A percentile compares a stretch with the other conserved stretches of the same genome.
These are phyloP conservation scores for Colletotrichum graminicola DNA, from an alignment of 2,329 filamentous ascomycete species.

Conservation along the genomic window DNA sequence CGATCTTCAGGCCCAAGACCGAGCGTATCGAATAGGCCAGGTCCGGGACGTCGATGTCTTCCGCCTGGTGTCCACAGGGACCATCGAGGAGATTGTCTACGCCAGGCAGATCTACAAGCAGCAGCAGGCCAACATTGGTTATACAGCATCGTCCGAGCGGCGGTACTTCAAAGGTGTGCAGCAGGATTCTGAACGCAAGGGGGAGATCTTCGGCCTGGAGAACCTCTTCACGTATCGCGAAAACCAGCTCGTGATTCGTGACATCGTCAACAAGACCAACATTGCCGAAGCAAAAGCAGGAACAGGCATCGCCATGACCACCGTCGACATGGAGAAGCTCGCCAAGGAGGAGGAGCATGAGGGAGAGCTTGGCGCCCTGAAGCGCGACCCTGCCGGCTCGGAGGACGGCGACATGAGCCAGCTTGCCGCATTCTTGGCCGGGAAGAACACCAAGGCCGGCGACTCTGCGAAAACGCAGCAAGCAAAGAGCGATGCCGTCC, in stretches of 20 bases:
- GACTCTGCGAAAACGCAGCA: slow-evolving; percentile 60
- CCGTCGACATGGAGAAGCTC: slow-evolving; percentile 77
- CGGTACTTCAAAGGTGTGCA: slow-evolving; percentile 97
- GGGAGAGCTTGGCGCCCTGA: slow-evolving; percentile 54
- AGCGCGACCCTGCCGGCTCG: slow-evolving; percentile 54
- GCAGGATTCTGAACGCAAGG: slow-evolving; percentile 83
- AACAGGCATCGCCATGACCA: slow-evolving; percentile 82
- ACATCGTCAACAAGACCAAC: slow-evolving; percentile 99
- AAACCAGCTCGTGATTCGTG: slow-evolving; percentile 84
- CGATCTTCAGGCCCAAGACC: slow-evolving; percentile 95
- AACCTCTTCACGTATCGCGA: slow-evolving; percentile 89
- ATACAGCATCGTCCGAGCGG: slow-evolving; percentile 90
- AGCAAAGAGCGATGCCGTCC: slow-evolving; percentile 77
- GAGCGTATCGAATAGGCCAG: slow-evolving; percentile 96
- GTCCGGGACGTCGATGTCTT: slow-evolving; percentile 95
- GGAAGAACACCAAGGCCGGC: slow-evolving; percentile 46
- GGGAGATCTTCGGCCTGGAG: slow-evolving; percentile 90
- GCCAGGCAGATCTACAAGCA: slow-evolving; percentile 99
- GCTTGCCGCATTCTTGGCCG: slow-evolving; percentile 56
- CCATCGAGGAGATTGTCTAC: slow-evolving; percentile 97
- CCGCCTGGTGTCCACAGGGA: slow-evolving; percentile 88
- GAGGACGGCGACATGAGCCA: slow-evolving; percentile 79
- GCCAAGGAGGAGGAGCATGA: slow-evolving; percentile 68
- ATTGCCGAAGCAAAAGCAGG: slow-evolving; percentile 92
- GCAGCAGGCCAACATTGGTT: slow-evolving; percentile 97